Evolutionary conservation across 352 stramenopile species (phyloP).

Genomic region (Phytopythium litorale): DNA sequence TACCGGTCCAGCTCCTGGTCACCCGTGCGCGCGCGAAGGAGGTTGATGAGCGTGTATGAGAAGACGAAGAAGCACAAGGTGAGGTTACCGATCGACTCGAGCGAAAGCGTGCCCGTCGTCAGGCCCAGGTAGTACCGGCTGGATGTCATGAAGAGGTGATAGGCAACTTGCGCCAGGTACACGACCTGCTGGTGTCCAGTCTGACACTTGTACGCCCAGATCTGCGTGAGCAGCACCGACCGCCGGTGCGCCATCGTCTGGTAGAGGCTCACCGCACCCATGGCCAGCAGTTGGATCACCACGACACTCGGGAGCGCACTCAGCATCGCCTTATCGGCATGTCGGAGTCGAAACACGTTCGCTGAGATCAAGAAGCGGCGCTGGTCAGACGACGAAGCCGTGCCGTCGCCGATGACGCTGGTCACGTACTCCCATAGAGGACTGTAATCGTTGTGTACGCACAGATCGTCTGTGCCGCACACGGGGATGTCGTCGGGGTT

Average conservation of each 20-base stretch:
- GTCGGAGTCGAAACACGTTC: conserved; percentile 22
- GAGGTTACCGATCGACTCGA: conserved; percentile 11
- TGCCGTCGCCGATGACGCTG: background rate
- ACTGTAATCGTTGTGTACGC: conserved; percentile 30
- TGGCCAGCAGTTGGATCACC: conserved; percentile 24
- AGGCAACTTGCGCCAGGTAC: conserved; percentile 30
- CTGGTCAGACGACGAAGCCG: background rate
- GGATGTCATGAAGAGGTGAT: conserved; percentile 28
- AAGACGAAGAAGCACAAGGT: conserved; percentile 15
- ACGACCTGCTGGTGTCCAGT: conserved; percentile 31
- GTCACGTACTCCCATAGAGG: conserved; percentile 26
- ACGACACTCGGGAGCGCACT: conserved; percentile 20
- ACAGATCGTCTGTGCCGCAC: conserved; percentile 2
- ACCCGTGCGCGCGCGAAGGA: conserved; percentile 24
- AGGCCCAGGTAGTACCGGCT: conserved; percentile 25
- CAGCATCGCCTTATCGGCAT: conserved; percentile 27
- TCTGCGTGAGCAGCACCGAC: conserved; percentile 29
- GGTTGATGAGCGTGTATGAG: conserved; percentile 15
- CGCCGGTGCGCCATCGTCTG: conserved; percentile 30
- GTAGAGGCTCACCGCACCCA: conserved; percentile 23
- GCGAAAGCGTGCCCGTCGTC: conserved; percentile 14
- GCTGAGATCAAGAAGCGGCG: conserved; percentile 15
- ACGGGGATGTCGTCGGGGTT: conserved; percentile 9
- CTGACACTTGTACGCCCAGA: conserved; percentile 35
- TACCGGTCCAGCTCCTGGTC: conserved; percentile 28